Conservation (phyloP, 139 green algal species). For the Spirogloea muscicola region DNA sequence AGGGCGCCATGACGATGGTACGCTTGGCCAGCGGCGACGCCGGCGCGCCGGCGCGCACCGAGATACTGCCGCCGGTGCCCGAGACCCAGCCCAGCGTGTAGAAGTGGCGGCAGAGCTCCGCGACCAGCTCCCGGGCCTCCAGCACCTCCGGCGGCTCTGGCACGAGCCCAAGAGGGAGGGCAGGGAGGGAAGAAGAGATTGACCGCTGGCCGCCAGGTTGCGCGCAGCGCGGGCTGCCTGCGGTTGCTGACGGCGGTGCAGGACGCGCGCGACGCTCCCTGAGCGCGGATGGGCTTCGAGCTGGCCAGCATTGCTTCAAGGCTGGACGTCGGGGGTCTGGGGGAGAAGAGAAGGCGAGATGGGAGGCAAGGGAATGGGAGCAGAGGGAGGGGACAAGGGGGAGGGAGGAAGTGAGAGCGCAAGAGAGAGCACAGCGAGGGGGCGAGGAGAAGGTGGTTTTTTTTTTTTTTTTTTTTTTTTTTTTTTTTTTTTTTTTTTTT, state of each 20-base stretch:
- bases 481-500: no score
- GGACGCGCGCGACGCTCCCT: no score
- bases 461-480: no score
- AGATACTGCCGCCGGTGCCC: slow-evolving; percentile 31
- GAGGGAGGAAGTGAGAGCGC: no score
- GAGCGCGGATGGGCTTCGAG: no score
- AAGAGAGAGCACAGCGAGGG: no score
- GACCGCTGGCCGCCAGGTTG: neutral
- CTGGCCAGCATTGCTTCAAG: no score
- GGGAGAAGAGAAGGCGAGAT: no score
- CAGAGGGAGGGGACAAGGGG: neutral
- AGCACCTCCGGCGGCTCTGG: neutral
- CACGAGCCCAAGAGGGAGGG: neutral
- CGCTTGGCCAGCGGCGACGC: slow-evolving; percentile 6
- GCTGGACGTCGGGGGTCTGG: no score
- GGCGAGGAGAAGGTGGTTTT: no score
- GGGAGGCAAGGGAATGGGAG: no score
- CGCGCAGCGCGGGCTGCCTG: neutral
- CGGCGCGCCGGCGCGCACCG: neutral
- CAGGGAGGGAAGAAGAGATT: neutral
- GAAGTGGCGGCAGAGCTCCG: slow-evolving; percentile 44
- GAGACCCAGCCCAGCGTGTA: slow-evolving; percentile 43
- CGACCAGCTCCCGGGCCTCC: slow-evolving; percentile 15
- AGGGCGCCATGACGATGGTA: slow-evolving; percentile 43
- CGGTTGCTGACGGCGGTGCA: neutral